Evolutionary conservation across 345 rosid genomes (phyloP).

Genomic region (Lepidium sativum): DNA sequence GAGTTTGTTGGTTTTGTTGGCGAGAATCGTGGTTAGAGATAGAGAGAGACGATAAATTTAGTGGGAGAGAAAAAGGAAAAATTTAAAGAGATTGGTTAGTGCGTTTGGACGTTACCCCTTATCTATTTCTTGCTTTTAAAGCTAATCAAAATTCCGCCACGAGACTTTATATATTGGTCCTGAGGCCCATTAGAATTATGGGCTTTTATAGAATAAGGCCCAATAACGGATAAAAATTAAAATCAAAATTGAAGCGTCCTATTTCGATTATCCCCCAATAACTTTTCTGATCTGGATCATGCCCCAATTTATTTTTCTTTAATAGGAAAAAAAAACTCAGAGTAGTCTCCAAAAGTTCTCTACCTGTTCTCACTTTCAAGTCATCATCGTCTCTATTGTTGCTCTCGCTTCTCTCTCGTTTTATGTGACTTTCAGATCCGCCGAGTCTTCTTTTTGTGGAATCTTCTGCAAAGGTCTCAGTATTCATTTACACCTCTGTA

Average conservation of each 20-base stretch:
- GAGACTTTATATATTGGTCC: neutral
- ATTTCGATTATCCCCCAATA: neutral
- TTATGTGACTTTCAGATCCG: slow-evolving; percentile 20
- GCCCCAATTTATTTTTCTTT: neutral
- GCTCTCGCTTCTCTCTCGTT: neutral
- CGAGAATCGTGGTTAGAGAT: slow-evolving; percentile 13
- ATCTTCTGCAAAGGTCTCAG: neutral
- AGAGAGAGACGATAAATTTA: slow-evolving; percentile 3
- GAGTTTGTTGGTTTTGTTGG: slow-evolving; percentile 15
- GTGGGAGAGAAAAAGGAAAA: slow-evolving; percentile 4
- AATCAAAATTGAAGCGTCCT: neutral
- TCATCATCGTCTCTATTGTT: slow-evolving; percentile 7
- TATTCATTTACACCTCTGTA: neutral
- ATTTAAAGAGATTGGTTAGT: neutral
- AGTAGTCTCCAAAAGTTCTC: slow-evolving; percentile 19
- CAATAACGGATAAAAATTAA: neutral
- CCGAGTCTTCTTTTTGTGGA: slow-evolving; percentile 19
- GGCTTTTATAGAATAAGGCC: neutral
- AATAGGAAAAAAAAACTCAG: neutral
- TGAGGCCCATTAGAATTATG: neutral
- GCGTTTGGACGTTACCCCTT: slow-evolving; percentile 17
- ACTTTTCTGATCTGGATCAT: neutral
- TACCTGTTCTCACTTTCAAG: slow-evolving; percentile 21
- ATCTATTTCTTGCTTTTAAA: slow-evolving; percentile 14
- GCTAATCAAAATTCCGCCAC: slow-evolving; percentile 4